Conservation (phyloP, 2,329 filamentous ascomycete genomes). For the Zymoseptoria passerinii region DNA sequence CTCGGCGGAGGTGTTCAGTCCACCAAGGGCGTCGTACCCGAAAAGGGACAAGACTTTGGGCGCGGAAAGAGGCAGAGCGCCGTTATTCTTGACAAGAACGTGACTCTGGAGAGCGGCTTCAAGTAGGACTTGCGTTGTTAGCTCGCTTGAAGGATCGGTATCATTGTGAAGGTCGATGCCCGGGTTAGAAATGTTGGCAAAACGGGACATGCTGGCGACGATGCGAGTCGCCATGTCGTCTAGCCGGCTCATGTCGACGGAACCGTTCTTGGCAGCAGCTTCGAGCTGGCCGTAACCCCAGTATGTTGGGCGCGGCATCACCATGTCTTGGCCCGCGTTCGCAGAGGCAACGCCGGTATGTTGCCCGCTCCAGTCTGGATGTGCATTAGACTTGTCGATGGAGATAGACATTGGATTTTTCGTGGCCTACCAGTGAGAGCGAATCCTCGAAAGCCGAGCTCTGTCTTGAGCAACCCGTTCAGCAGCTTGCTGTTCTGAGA, state of each 20-base stretch:
- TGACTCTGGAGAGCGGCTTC: constrained; percentile 49
- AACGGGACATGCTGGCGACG: constrained; percentile 22
- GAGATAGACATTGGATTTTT: background rate
- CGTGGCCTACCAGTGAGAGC: constrained; percentile 32
- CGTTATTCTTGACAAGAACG: constrained; percentile 57
- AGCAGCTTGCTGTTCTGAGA: constrained; percentile 57
- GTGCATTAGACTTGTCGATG: background rate
- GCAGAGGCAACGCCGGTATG: constrained; percentile 25
- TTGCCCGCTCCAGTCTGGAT: constrained; percentile 36
- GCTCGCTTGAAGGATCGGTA: constrained; percentile 35
- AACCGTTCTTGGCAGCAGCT: constrained; percentile 28
- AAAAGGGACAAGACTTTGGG: constrained; percentile 49
- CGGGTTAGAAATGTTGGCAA: constrained; percentile 14
- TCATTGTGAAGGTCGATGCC: constrained; percentile 45
- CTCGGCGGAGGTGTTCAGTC: background rate
- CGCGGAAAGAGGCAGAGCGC: constrained; percentile 45
- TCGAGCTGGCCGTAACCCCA: constrained; percentile 22
- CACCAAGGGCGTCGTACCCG: constrained; percentile 47
- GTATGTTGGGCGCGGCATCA: constrained; percentile 22
- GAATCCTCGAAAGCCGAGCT: constrained; percentile 37
- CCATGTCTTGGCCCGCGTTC: constrained; percentile 27
- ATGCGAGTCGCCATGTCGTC: constrained; percentile 30
- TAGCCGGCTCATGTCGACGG: constrained; percentile 23
- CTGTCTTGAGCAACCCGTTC: constrained; percentile 58
- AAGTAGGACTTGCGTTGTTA: constrained; percentile 34